Percentiles rank a stretch among this genome's conserved stretches.
These are phyloP conservation scores for Saksenaea vasiformis DNA, from an alignment of 371 early-diverging fungal species.

Conservation along the genomic window DNA sequence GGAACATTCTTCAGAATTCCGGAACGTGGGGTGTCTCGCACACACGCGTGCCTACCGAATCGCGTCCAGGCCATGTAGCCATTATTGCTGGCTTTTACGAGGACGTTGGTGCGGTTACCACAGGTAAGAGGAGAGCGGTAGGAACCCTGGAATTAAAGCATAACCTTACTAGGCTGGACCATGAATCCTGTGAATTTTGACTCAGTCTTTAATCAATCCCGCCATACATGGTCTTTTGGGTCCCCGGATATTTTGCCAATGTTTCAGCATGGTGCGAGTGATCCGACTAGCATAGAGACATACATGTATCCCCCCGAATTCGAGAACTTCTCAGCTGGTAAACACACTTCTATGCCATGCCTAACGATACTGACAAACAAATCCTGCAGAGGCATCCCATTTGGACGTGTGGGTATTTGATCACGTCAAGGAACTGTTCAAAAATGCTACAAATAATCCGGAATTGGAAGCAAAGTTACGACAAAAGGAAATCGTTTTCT, in stretches of 20 bases:
- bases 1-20: conserved; percentile 55
- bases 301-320: conserved; percentile 88
- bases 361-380: not conserved
- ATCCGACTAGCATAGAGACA: conserved; percentile 75
- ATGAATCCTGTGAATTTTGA: conserved; percentile 97
- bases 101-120: conserved; percentile 96
- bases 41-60: conserved; percentile 97
- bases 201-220: conserved; percentile 89
- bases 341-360: not conserved
- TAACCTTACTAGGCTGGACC: conserved; percentile 80
- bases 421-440: conserved; percentile 50
- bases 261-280: conserved; percentile 91
- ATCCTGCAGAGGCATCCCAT: conserved; percentile 69
- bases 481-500: conserved; percentile 81
- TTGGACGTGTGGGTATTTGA: conserved; percentile 93
- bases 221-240: conserved; percentile 96
- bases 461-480: conserved; percentile 61
- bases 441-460: conserved; percentile 44
- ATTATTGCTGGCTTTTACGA: conserved; percentile 97
- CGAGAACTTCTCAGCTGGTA: conserved; percentile 89
- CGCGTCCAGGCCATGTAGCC: conserved; percentile 97
- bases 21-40: conserved; percentile 94
- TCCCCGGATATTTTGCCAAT: conserved; percentile 96
- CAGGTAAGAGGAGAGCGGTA: conserved; percentile 50
- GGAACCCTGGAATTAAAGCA: not conserved